phyloP scores from a whole-genome alignment of 83 land plant genomes.

The Diphasiastrum complanatum region DNA sequence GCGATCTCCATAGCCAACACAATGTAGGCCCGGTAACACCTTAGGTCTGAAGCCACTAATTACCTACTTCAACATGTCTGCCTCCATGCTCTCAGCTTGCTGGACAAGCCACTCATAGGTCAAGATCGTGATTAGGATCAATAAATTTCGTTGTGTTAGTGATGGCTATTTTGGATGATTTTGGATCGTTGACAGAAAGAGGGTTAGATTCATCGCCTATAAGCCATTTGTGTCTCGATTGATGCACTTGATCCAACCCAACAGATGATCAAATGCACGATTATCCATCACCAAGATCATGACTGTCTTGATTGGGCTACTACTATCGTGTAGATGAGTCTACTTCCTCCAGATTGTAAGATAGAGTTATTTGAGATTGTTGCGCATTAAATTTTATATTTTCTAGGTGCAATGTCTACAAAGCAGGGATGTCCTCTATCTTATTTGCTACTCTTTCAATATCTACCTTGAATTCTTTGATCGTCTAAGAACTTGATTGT shows the following conservation, averaged over 20 bases:
- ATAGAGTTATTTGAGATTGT: too few species aligned
- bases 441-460: too few species aligned
- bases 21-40: conserved; percentile 52
- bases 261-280: conserved; percentile 87
- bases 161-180: conserved; percentile 37
- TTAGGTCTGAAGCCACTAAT: conserved; percentile 81
- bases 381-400: too few species aligned
- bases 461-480: too few species aligned
- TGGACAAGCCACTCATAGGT: conserved; percentile 76
- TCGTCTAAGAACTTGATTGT: too few species aligned
- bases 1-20: conserved; percentile 63
- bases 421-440: too few species aligned
- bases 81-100: conserved; percentile 49
- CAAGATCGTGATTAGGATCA: conserved; percentile 83
- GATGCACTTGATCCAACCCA: conserved; percentile 74
- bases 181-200: conserved; percentile 27
- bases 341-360: too few species aligned
- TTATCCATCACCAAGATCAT: conserved; percentile 86
- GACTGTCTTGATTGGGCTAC: conserved; percentile 59
- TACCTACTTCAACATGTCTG: conserved; percentile 44
- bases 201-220: conserved; percentile 61
- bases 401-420: too few species aligned
- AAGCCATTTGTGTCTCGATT: conserved; percentile 62
- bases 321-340: too few species aligned
- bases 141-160: conserved; percentile 61